Evolutionary conservation across 306 rosid genomes (phyloP).

Genomic region (Arachis hypogaea): DNA sequence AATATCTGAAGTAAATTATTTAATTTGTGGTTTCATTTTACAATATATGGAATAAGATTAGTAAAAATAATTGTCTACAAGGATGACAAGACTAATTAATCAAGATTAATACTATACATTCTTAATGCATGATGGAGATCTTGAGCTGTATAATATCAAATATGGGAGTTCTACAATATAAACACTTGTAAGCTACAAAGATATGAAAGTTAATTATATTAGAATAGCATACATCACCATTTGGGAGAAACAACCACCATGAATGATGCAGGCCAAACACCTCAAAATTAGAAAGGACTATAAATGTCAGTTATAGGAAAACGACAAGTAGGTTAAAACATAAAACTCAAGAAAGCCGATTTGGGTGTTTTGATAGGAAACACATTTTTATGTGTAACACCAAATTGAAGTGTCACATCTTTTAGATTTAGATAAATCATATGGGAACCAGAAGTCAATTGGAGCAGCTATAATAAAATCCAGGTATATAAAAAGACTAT

Average conservation of each 20-base stretch:
- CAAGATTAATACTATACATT: too few relatives aligned
- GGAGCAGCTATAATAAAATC: neutral
- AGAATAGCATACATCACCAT: neutral
- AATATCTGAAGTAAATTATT: too few relatives aligned
- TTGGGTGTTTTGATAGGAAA: neutral
- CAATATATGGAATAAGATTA: too few relatives aligned
- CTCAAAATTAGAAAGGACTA: neutral
- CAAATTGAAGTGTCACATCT: neutral
- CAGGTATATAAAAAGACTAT: slow-evolving; percentile 13
- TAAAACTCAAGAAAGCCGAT: neutral
- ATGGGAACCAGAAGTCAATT: neutral
- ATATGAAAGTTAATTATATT: too few relatives aligned
- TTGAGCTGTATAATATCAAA: too few relatives aligned
- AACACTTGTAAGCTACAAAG: too few relatives aligned
- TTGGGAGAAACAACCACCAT: neutral
- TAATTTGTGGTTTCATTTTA: too few relatives aligned
- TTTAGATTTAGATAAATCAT: neutral
- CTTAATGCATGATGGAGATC: too few relatives aligned
- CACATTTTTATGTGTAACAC: neutral
- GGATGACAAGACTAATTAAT: too few relatives aligned
- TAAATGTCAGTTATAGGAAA: neutral
- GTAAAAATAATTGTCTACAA: too few relatives aligned
- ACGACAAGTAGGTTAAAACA: neutral
- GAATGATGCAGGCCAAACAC: neutral
- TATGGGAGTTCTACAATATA: too few relatives aligned